Base-by-base conservation (phyloP, 2,329 filamentous ascomycete species). In the Daldinia eschscholtzii region DNA sequence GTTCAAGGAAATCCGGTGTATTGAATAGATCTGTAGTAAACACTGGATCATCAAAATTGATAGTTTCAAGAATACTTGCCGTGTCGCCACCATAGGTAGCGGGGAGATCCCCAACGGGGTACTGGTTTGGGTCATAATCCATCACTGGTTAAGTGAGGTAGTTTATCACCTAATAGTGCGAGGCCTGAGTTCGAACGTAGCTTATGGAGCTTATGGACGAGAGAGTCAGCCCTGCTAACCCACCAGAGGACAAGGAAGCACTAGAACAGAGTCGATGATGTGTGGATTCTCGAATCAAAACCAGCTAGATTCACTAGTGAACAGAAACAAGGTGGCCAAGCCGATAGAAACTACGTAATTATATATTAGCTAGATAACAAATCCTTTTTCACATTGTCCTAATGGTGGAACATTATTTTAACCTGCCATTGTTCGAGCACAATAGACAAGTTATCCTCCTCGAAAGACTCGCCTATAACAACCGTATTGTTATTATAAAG, bases 111-210 rank as follows among this genome's bases (percentile, higher is more conserved):
- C 69, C 12, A 35, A 42, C 58, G 42, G 23, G n/a, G 28, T 63
- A 67, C 26, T 50, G 44, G 33, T 30, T 18, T 35, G 2, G n/a
- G 5, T 13, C 2, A 33, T 37, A 6, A 52, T 53, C 23, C 64
- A 70, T 70, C 23, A 7, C 39, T 35, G 26, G 35, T 15, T 33
- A 48, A 4, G 18, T 46, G 20, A 39, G 5, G 46, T 52, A 4
- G 6, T 33, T 10, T 55, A 63, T 60, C 61, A 66, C 65, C 57
- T 57, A 65, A 72, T 60, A 67, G 52, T 20, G 20, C n/a, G 20
- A 58, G 50, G 35, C 41, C 42, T 37, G n/a, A 35, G 6, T 59
- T 57, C 26, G 20, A 42, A 59, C 7, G 46, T 46, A 18, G n/a
- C 20, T 35, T 41, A 41, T 15, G 10, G 15, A 18, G n/a, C 20